Conservation (phyloP, 208 protist species). For the Leishmania guyanensis region DNA sequence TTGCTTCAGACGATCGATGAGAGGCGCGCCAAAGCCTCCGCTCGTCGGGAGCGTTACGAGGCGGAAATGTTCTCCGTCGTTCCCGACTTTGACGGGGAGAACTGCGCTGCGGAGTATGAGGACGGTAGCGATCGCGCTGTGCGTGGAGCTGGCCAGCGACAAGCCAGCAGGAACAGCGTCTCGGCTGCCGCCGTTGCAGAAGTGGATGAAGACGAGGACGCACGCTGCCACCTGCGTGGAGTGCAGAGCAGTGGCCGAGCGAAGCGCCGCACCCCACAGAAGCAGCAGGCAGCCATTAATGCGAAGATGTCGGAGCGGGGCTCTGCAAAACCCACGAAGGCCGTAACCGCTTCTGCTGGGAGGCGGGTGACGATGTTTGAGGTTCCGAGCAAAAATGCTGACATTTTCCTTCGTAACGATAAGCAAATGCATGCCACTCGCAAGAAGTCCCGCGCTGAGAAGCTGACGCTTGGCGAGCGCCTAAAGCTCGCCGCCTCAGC, state of each 20-base stretch:
- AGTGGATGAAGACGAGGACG: conserved; percentile 53
- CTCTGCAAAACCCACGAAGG: conserved; percentile 2
- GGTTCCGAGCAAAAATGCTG: conserved; percentile 45
- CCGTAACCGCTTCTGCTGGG: neutral
- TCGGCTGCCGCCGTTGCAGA: neutral
- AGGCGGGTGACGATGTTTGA: conserved; percentile 80
- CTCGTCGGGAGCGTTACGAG: conserved; percentile 74
- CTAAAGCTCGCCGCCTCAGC: conserved; percentile 40
- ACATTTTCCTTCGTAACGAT: conserved; percentile 64
- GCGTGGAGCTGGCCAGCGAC: neutral
- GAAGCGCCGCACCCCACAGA: conserved; percentile 7
- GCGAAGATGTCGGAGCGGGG: conserved; percentile 16
- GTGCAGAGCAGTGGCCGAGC: conserved; percentile 78
- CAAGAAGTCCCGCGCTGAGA: conserved; percentile 69
- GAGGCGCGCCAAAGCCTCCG: conserved; percentile 65
- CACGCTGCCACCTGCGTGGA: conserved; percentile 61
- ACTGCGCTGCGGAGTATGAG: neutral
- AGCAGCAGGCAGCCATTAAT: conserved; percentile 6
- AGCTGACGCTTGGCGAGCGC: conserved; percentile 77
- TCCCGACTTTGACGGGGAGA: conserved; percentile 42
- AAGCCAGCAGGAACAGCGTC: neutral
- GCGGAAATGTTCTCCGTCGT: conserved; percentile 79
- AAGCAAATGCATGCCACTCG: conserved; percentile 77
- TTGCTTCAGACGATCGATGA: conserved; percentile 80
- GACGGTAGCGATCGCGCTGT: neutral